A percentile compares a stretch with the other conserved stretches of the same genome.
phyloP scores from a whole-genome alignment of 2,329 filamentous ascomycete genomes.

The Fusarium coicis region DNA sequence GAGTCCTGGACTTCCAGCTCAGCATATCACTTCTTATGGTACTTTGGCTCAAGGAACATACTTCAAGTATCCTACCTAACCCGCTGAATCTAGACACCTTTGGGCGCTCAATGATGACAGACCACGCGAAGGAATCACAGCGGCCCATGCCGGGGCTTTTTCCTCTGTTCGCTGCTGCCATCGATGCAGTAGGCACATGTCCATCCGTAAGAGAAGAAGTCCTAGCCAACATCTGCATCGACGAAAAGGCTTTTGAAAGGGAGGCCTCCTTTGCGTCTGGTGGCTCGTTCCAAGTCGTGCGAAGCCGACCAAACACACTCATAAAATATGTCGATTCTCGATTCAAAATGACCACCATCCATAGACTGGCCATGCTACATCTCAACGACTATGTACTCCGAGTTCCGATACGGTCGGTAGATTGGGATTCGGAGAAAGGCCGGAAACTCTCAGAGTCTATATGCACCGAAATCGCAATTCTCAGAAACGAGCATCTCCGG shows the following conservation, averaged over 20 bases:
- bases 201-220: neutral
- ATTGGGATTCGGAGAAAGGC: rapidly evolving
- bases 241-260: neutral
- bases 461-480: neutral
- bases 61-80: neutral
- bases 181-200: neutral
- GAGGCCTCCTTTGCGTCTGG: neutral
- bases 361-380: neutral
- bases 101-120: neutral
- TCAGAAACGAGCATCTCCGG: neutral
- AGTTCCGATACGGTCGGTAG: rapidly evolving
- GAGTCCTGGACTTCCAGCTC: neutral
- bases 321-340: neutral
- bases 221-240: neutral
- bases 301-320: neutral
- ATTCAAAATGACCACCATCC: neutral
- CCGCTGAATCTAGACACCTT: neutral
- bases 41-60: neutral
- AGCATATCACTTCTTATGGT: too few relatives aligned
- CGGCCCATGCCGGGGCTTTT: neutral
- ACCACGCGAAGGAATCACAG: rapidly evolving
- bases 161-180: neutral
- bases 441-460: neutral
- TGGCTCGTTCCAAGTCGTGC: neutral
- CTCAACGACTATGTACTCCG: neutral